Evolutionary conservation across 2,329 filamentous ascomycete species (phyloP), one percentile per base, ranked within the genome.

Genomic region (Nemania sp.): DNA sequence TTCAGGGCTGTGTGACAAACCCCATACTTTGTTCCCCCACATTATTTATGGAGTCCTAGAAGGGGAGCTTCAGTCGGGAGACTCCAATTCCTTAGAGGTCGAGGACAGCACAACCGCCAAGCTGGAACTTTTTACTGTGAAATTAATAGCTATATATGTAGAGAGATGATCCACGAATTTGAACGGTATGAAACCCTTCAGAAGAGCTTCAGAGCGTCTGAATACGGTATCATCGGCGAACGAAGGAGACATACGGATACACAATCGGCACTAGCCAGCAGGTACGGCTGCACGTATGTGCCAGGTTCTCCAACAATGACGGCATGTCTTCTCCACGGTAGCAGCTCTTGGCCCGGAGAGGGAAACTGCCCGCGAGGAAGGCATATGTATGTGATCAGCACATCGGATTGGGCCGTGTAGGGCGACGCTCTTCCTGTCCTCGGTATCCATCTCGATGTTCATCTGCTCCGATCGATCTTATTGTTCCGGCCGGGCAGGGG

Each of bases 261-360:
- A 39, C 46, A 26, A 50, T 49, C 47, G 28, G 23, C 34, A 40
- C 39, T 41, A 34, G 22, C 41, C 22, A 26, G 40, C 34, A 40
- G 33, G 45, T 49, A 54, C 34, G 42, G 22, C 30, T 28, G 30
- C 28, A 46, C 20, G 34, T 51, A 31, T 2, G 15, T 26, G 17
- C 37, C 19, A 20, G 30, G 41, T 31, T 48, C 52, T 43, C 52
- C 52, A 47, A 52, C 31, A 48, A 52, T 55, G 52, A 55, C 52
- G 52, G 52, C 52, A 47, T 55, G 3, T 52, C 47, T 31, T 15
- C 48, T 46, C 49, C 43, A 23, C 43, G 43, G 39, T 19, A 51
- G 17, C 15, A 34, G 12, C 6, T 41, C 52, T 45, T 54, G 52
- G 34, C 46, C 46, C 30, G 36, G 46, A 37, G 4, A 49, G n/a